A percentile compares a stretch with the other conserved stretches of the same genome.
phyloP scores from a whole-genome alignment of 257 asterid genomes.

The Capsicum pubescens region DNA sequence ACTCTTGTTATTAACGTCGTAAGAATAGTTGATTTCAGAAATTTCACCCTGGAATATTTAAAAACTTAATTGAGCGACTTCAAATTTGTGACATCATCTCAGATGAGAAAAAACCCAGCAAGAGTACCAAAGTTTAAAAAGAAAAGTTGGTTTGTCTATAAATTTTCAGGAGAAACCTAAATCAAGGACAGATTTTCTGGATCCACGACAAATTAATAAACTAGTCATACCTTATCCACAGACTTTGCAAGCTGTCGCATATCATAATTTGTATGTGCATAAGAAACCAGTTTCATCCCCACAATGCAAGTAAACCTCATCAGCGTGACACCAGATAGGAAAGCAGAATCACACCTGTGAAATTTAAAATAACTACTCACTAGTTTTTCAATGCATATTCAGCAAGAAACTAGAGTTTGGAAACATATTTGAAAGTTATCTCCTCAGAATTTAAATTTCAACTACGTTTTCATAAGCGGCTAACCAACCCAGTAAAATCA shows the following conservation, averaged over 20 bases:
- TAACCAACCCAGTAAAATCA: neutral
- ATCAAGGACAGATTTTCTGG: neutral
- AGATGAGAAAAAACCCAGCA: neutral
- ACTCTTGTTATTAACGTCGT: constrained; percentile 71
- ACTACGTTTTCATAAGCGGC: neutral
- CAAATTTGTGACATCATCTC: neutral
- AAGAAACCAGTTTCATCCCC: constrained; percentile 95
- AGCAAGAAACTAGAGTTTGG: neutral
- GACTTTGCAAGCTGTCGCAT: constrained; percentile 77
- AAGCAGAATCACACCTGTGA: constrained; percentile 94
- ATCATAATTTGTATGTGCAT: constrained; percentile 93
- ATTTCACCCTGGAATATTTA: constrained; percentile 56
- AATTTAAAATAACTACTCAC: constrained; percentile 34
- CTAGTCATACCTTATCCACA: constrained; percentile 67
- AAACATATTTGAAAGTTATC: neutral
- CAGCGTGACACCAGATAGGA: constrained; percentile 76
- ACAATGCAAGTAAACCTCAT: constrained; percentile 82
- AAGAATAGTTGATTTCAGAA: constrained; percentile 60
- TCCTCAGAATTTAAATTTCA: neutral
- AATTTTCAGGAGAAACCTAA: neutral
- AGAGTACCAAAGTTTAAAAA: neutral
- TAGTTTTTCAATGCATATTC: neutral
- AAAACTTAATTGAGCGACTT: constrained; percentile 12
- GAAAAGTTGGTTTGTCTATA: neutral
- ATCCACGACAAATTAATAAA: constrained; percentile 10